A percentile compares a stretch with the other conserved stretches of the same genome.
These are phyloP conservation scores for Globisporangium cylindrosporum DNA, from an alignment of 352 stramenopile genomes.

Conservation along the genomic window DNA sequence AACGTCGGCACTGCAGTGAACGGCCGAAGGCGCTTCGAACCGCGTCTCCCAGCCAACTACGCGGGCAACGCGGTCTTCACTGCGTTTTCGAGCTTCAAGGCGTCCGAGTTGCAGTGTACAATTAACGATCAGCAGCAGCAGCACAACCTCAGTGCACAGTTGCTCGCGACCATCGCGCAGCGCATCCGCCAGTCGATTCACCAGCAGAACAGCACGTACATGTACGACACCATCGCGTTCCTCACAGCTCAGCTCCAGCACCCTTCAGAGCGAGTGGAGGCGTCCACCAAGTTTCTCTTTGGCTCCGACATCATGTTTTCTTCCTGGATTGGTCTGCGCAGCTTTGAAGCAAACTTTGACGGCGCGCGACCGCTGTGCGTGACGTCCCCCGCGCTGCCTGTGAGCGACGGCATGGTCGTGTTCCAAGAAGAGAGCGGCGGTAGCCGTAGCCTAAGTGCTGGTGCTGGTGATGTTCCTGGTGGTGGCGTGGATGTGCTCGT, in stretches of 20 bases:
- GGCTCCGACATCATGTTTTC: slow-evolving; percentile 20
- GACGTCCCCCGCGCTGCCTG: background rate
- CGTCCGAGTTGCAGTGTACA: background rate
- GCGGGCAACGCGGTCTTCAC: slow-evolving; percentile 19
- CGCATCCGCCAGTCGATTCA: slow-evolving; percentile 17
- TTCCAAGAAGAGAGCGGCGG: slow-evolving; percentile 11
- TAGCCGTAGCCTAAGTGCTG: no score
- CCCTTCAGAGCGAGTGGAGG: slow-evolving; percentile 3
- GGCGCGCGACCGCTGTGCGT: slow-evolving; percentile 9
- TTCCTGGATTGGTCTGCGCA: slow-evolving; percentile 15
- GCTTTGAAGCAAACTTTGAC: slow-evolving; percentile 12
- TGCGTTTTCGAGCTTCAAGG: slow-evolving; percentile 14
- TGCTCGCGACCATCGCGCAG: slow-evolving; percentile 2
- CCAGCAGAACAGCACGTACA: slow-evolving; percentile 6
- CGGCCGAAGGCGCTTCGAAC: slow-evolving; percentile 5
- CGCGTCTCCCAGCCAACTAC: slow-evolving; percentile 14
- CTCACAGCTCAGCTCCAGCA: background rate
- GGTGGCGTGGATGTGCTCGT: slow-evolving; percentile 16
- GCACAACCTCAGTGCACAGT: background rate
- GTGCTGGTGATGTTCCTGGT: background rate
- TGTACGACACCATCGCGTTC: slow-evolving; percentile 19
- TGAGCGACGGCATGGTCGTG: slow-evolving; percentile 18
- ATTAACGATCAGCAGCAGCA: background rate
- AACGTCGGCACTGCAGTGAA: slow-evolving; percentile 17
- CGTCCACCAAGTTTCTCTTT: slow-evolving; percentile 17